These are phyloP conservation scores for Rutstroemia sp. DNA, from an alignment of 2,329 filamentous ascomycete species.

Conservation along the genomic window DNA sequence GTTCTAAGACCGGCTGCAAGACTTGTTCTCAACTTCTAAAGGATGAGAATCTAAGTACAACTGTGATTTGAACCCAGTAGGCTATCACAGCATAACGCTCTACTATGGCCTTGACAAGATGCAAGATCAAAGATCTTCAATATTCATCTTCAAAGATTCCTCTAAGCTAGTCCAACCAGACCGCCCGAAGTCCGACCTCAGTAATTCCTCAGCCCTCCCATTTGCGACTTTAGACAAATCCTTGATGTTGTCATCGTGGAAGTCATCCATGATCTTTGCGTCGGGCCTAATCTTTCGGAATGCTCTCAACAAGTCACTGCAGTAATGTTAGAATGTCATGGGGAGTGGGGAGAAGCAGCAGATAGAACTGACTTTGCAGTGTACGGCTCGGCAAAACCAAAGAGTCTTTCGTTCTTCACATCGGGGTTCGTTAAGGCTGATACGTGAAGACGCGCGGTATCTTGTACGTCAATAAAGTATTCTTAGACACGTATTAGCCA, in stretches of 20 bases:
- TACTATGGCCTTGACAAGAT: too few relatives aligned
- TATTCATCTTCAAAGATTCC: conserved; percentile 4
- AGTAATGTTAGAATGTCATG: neutral
- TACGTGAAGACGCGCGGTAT: conserved; percentile 27
- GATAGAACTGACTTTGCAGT: conserved; percentile 8
- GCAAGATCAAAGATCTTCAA: neutral
- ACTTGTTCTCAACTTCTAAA: too few relatives aligned
- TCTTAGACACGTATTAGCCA: neutral
- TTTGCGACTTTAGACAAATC: conserved; percentile 19
- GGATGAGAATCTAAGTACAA: too few relatives aligned
- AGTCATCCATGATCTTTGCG: conserved; percentile 19
- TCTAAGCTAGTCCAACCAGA: conserved; percentile 3
- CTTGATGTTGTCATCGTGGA: conserved; percentile 14
- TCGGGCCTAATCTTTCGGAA: conserved; percentile 22
- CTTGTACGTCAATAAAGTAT: conserved; percentile 31
- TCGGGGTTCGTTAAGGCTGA: conserved; percentile 25
- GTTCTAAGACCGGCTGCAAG: too few relatives aligned
- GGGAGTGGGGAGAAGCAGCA: too few relatives aligned
- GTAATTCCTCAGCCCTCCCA: conserved; percentile 14
- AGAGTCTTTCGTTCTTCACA: conserved; percentile 24
- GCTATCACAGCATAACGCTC: too few relatives aligned
- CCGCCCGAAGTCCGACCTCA: conserved; percentile 13
- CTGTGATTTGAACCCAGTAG: too few relatives aligned
- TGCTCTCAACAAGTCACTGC: conserved; percentile 16
- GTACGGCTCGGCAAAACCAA: conserved; percentile 21